Evolutionary conservation across 495 filamentous ascomycete genomes (phyloP).

Genomic region (Aspergillus mulundensis): DNA sequence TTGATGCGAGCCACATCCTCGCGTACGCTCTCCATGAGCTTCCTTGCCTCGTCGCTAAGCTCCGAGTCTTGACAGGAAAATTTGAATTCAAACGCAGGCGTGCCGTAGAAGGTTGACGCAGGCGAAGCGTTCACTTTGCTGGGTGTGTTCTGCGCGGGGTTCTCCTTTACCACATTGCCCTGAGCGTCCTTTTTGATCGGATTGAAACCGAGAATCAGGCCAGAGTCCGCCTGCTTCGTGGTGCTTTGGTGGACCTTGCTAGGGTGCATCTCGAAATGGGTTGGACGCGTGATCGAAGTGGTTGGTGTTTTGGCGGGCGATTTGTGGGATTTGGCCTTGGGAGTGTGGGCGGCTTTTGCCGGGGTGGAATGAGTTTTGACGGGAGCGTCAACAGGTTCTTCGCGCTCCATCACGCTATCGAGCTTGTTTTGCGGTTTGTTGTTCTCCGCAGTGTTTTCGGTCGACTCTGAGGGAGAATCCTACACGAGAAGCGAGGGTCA

Average conservation of each 20-base stretch:
- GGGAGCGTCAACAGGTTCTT: constrained; percentile 22
- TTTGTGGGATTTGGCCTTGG: constrained; percentile 11
- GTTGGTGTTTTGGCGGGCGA: constrained; percentile 47
- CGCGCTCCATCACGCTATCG: constrained; percentile 36
- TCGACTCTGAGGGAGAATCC: constrained; percentile 16
- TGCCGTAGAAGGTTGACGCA: constrained; percentile 39
- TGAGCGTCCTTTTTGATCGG: constrained; percentile 50
- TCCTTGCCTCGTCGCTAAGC: constrained; percentile 68
- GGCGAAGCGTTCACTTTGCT: constrained; percentile 41
- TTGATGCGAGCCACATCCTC: constrained; percentile 66
- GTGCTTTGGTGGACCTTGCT: constrained; percentile 69
- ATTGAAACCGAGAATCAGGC: constrained; percentile 62
- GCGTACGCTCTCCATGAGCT: constrained; percentile 72
- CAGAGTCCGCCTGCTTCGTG: constrained; percentile 62
- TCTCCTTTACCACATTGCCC: constrained; percentile 35
- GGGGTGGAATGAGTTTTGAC: constrained; percentile 6
- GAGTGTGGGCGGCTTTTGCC: constrained; percentile 10
- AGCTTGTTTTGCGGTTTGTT: constrained; percentile 19
- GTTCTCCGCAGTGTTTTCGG: constrained; percentile 11
- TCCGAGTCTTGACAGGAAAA: constrained; percentile 55
- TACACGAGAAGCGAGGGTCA: constrained; percentile 16
- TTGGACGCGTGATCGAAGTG: constrained; percentile 39
- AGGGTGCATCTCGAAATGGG: constrained; percentile 72
- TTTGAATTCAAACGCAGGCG: constrained; percentile 72
- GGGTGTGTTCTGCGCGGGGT: constrained; percentile 34